A percentile compares a stretch with the other conserved stretches of the same genome.
Conservation (phyloP, 2,329 filamentous ascomycete species). For the Fusarium sp. region DNA sequence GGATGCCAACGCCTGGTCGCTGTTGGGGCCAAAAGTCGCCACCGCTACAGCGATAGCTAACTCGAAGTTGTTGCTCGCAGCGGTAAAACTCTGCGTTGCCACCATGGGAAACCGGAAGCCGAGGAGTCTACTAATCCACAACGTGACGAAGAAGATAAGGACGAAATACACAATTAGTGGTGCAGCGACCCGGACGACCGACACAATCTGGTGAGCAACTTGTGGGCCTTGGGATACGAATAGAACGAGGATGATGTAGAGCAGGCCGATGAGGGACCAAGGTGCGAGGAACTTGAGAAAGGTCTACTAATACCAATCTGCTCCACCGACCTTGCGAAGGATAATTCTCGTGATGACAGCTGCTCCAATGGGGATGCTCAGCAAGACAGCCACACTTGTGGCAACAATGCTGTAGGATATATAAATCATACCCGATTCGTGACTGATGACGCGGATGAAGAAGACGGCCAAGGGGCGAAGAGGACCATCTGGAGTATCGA, state of each 20-base stretch:
- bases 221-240: slow-evolving; percentile 83
- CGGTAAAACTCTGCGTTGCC: slow-evolving; percentile 83
- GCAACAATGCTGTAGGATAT: slow-evolving; percentile 75
- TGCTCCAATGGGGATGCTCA: slow-evolving; percentile 83
- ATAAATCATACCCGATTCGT: slow-evolving; percentile 46
- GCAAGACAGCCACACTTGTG: slow-evolving; percentile 82
- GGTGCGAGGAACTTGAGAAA: slow-evolving; percentile 77
- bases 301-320: slow-evolving; percentile 70
- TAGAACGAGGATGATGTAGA: slow-evolving; percentile 87
- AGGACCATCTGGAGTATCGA: slow-evolving; percentile 79
- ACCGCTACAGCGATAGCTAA: slow-evolving; percentile 88
- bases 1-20: slow-evolving; percentile 81
- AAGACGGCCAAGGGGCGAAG: slow-evolving; percentile 73
- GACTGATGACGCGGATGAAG: slow-evolving; percentile 76
- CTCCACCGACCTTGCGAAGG: slow-evolving; percentile 64
- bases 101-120: slow-evolving; percentile 63
- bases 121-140: slow-evolving; percentile 65
- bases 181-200: slow-evolving; percentile 42
- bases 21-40: slow-evolving; percentile 79
- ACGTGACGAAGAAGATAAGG: slow-evolving; percentile 73
- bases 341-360: slow-evolving; percentile 77
- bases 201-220: slow-evolving; percentile 54
- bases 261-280: slow-evolving; percentile 80
- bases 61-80: slow-evolving; percentile 92
- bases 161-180: slow-evolving; percentile 80